Percentiles rank a stretch among this genome's conserved stretches.
phyloP scores from a whole-genome alignment of 345 rosid genomes.

The Chamaenerion angustifolium region DNA sequence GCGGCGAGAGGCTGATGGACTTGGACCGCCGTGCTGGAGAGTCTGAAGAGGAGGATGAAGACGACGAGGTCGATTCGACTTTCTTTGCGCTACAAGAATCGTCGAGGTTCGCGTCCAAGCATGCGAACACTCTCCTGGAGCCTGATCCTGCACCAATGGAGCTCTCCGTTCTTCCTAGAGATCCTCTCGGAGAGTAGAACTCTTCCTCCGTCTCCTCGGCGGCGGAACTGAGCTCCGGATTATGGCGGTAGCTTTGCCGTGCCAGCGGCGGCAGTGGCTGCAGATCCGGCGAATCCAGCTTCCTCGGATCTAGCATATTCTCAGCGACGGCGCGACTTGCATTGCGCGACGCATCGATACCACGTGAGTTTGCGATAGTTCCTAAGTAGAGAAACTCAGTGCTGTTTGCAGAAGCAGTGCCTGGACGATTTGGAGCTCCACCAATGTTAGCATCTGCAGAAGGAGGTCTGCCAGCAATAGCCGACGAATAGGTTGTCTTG shows the following conservation, averaged over 20 bases:
- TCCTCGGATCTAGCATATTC: conserved; percentile 31
- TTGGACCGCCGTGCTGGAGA: conserved; percentile 65
- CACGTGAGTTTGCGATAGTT: neutral
- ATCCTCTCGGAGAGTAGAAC: conserved; percentile 86
- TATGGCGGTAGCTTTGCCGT: conserved; percentile 33
- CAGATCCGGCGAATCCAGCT: conserved; percentile 85
- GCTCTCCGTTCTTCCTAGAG: conserved; percentile 46
- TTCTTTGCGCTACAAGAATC: conserved; percentile 27
- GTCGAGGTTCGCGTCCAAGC: conserved; percentile 14
- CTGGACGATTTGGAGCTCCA: conserved; percentile 22
- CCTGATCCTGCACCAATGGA: conserved; percentile 50
- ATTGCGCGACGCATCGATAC: conserved; percentile 6
- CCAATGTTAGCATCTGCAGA: conserved; percentile 6
- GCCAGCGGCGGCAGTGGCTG: conserved; percentile 81
- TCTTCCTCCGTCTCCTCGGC: conserved; percentile 70
- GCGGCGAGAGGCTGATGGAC: conserved; percentile 68
- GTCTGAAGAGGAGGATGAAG: conserved; percentile 51
- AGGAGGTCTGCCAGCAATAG: conserved; percentile 12
- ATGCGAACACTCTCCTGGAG: conserved; percentile 43
- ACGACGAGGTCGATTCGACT: conserved; percentile 34
- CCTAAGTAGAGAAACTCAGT: conserved; percentile 41
- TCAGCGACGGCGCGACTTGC: conserved; percentile 6
- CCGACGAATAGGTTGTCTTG: conserved; percentile 18
- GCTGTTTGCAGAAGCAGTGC: conserved; percentile 27
- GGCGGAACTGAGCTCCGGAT: conserved; percentile 29